Conservation (phyloP, 805 yeast genomes). For the Candida rishiriensis region DNA sequence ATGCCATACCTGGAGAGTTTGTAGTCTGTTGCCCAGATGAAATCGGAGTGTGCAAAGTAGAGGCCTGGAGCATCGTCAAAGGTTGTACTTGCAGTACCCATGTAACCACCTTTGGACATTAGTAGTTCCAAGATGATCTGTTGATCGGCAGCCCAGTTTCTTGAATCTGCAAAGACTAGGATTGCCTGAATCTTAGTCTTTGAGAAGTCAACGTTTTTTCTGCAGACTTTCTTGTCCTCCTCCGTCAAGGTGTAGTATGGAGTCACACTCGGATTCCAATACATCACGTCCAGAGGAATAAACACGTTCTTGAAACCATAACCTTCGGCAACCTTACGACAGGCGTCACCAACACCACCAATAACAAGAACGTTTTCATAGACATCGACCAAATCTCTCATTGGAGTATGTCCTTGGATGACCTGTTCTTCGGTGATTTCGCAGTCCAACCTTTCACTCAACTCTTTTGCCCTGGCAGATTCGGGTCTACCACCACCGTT, state of each 20-base stretch:
- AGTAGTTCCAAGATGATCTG: slow-evolving; percentile 82
- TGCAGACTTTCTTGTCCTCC: slow-evolving; percentile 56
- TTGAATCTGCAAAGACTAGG: slow-evolving; percentile 84
- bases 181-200: slow-evolving; percentile 72
- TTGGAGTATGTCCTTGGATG: slow-evolving; percentile 92
- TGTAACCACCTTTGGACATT: slow-evolving; percentile 69
- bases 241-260: slow-evolving; percentile 79
- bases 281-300: slow-evolving; percentile 76
- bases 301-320: slow-evolving; percentile 83
- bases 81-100: slow-evolving; percentile 75
- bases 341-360: slow-evolving; percentile 84
- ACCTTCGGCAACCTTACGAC: slow-evolving; percentile 75
- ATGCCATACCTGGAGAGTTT: slow-evolving; percentile 81
- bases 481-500: slow-evolving; percentile 93
- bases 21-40: slow-evolving; percentile 90
- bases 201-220: slow-evolving; percentile 58
- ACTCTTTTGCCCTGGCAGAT: slow-evolving; percentile 63
- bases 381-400: slow-evolving; percentile 69
- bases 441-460: slow-evolving; percentile 55
- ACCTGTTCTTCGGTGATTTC: slow-evolving; percentile 72
- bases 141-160: slow-evolving; percentile 92
- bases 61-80: slow-evolving; percentile 76
- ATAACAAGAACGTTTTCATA: slow-evolving; percentile 77
- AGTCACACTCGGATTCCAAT: slow-evolving; percentile 82
- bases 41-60: slow-evolving; percentile 87